These are phyloP conservation scores for Ottelia alismoides DNA, from an alignment of 106 monocot genomes.

Conservation along the genomic window DNA sequence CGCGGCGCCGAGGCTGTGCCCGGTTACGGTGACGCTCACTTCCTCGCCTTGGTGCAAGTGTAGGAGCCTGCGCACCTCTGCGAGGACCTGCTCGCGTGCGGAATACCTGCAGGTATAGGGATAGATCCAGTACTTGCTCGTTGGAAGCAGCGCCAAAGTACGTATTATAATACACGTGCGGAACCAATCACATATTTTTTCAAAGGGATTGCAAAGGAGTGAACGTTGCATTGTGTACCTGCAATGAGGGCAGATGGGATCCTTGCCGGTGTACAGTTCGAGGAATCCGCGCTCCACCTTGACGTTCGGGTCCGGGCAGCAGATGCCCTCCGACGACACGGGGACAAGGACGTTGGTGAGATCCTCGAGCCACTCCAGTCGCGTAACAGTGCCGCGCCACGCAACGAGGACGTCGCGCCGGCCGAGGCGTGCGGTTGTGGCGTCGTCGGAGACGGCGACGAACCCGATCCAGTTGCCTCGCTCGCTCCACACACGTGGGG, in stretches of 20 bases:
- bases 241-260: conserved; percentile 33
- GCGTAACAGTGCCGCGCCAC: conserved; percentile 71
- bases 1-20: conserved; percentile 83
- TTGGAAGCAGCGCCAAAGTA: too few species aligned
- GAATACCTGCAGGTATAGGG: too few species aligned
- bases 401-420: conserved; percentile 48
- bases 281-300: conserved; percentile 62
- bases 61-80: conserved; percentile 43
- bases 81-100: conserved; percentile 44
- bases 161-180: too few species aligned
- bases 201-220: too few species aligned
- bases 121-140: too few species aligned
- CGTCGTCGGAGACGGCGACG: conserved; percentile 64
- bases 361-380: conserved; percentile 55
- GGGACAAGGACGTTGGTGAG: conserved; percentile 50
- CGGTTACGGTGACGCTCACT: conserved; percentile 51
- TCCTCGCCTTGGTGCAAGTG: conserved; percentile 28
- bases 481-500: conserved; percentile 35
- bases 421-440: conserved; percentile 25
- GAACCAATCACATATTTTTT: too few species aligned
- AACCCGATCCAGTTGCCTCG: conserved; percentile 78
- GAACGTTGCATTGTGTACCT: too few species aligned
- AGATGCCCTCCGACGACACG: conserved; percentile 31
- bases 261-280: conserved; percentile 48
- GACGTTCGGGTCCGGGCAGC: conserved; percentile 36